Percentiles rank a stretch among this genome's conserved stretches.
These are phyloP conservation scores for Flaveria trinervia DNA, from an alignment of 129 eudicot genomes.

Conservation along the genomic window DNA sequence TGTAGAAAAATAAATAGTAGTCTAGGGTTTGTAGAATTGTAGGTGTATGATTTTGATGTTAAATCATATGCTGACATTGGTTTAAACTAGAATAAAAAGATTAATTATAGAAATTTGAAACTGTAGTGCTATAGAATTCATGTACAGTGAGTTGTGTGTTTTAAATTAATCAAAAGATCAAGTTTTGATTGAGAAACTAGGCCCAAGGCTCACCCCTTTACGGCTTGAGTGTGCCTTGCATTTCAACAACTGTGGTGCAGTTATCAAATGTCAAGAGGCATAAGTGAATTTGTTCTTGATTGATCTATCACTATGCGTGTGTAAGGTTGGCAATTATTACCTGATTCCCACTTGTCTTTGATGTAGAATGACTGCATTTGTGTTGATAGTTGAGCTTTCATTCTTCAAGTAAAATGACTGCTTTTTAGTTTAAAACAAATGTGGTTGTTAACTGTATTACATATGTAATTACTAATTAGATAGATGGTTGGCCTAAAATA, in stretches of 20 bases:
- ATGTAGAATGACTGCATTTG: conserved; percentile 1
- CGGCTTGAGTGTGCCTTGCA: too few relatives aligned
- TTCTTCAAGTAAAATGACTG: background rate
- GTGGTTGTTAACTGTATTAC: background rate
- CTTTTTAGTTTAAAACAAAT: background rate
- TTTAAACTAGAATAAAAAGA: background rate
- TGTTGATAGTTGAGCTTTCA: conserved; percentile 3
- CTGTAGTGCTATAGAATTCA: background rate
- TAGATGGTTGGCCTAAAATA: conserved; percentile 8
- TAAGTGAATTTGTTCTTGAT: background rate
- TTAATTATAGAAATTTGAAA: background rate
- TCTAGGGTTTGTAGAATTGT: background rate
- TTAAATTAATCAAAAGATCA: background rate
- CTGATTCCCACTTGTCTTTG: background rate
- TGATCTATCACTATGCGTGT: background rate
- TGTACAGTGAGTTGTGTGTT: background rate
- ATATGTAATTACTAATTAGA: background rate
- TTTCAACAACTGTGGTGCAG: too few relatives aligned
- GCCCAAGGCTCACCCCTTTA: too few relatives aligned
- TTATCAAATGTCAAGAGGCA: too few relatives aligned
- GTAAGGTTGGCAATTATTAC: background rate
- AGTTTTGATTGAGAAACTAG: background rate
- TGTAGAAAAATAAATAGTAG: background rate
- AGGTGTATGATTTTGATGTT: conserved; percentile 12
- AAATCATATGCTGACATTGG: conserved; percentile 19